Conservation (phyloP, 441 rosid species). For the Mallotus repandus region DNA sequence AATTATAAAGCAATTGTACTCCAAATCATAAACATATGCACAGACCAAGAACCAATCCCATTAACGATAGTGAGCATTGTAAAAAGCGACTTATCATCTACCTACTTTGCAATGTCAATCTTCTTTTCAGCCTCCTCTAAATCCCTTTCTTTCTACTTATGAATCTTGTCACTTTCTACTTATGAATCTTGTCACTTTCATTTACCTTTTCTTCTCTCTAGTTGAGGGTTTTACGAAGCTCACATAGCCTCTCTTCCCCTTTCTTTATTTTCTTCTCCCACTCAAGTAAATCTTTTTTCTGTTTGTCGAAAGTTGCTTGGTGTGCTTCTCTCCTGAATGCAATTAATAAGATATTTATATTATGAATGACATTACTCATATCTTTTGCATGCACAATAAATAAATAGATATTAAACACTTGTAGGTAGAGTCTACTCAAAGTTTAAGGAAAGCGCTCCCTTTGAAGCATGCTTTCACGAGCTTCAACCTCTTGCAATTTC, state of each 20-base stretch:
- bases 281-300: conserved; percentile 69
- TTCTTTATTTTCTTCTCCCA: conserved; percentile 66
- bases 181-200: too few species aligned
- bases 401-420: conserved; percentile 16
- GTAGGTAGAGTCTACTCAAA: conserved; percentile 51
- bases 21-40: conserved; percentile 98
- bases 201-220: conserved; percentile 53
- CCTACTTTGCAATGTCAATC: conserved; percentile 35
- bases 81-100: conserved; percentile 92
- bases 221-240: conserved; percentile 49
- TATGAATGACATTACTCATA: conserved; percentile 8
- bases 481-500: conserved; percentile 66
- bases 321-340: conserved; percentile 73
- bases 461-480: conserved; percentile 59
- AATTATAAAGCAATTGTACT: conserved; percentile 69
- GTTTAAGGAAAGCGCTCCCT: conserved; percentile 62
- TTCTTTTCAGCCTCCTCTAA: conserved; percentile 55
- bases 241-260: conserved; percentile 49
- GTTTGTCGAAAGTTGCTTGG: conserved; percentile 56
- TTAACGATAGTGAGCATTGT: conserved; percentile 98
- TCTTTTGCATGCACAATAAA: conserved; percentile 1
- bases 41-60: conserved; percentile 98
- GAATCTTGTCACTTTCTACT: conserved; percentile 45
- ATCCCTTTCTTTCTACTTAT: conserved; percentile 51
- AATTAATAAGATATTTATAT: conserved; percentile 18